Percentiles rank a stretch among this genome's conserved stretches.
These are phyloP conservation scores for Radiomyces spectabilis DNA, from an alignment of 192 early-diverging fungal genomes.

Conservation along the genomic window DNA sequence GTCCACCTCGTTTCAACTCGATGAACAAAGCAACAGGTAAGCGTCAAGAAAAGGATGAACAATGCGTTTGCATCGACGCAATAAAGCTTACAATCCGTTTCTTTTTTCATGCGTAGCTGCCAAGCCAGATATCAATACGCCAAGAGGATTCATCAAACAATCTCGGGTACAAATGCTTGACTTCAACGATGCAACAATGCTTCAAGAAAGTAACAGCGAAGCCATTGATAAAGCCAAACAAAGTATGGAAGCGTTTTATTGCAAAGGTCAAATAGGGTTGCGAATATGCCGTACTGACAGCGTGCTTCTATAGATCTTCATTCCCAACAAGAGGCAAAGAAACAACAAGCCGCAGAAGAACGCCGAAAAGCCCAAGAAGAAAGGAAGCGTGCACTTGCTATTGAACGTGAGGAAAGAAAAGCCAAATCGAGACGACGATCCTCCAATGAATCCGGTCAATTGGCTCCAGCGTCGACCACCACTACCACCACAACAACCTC, in stretches of 20 bases:
- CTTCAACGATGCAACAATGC: constrained; percentile 9
- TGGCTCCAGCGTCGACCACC: neutral
- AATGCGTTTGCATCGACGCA: neutral
- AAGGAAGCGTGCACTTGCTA: neutral
- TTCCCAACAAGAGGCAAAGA: constrained; percentile 2
- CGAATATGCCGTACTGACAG: too few species aligned
- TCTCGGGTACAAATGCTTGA: constrained; percentile 18
- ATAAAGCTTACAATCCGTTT: too few species aligned
- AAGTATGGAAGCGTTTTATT: neutral
- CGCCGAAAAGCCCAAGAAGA: neutral
- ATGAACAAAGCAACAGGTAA: too few species aligned
- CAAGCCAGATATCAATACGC: constrained; percentile 1
- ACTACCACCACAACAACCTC: neutral
- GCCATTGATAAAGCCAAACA: neutral
- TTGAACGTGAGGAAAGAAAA: constrained; percentile 6
- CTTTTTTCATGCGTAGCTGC: neutral
- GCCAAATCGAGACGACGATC: neutral
- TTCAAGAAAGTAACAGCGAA: constrained; percentile 8
- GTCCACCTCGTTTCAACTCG: constrained; percentile 1
- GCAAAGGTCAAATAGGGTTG: neutral
- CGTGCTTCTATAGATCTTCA: constrained; percentile 4
- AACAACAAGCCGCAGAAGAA: constrained; percentile 10
- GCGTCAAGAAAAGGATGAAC: too few species aligned
- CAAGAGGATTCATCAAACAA: constrained; percentile 13
- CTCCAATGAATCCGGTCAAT: neutral